These are phyloP conservation scores for Metarhizium anisopliae DNA, from an alignment of 2,329 filamentous ascomycete species.

Conservation along the genomic window DNA sequence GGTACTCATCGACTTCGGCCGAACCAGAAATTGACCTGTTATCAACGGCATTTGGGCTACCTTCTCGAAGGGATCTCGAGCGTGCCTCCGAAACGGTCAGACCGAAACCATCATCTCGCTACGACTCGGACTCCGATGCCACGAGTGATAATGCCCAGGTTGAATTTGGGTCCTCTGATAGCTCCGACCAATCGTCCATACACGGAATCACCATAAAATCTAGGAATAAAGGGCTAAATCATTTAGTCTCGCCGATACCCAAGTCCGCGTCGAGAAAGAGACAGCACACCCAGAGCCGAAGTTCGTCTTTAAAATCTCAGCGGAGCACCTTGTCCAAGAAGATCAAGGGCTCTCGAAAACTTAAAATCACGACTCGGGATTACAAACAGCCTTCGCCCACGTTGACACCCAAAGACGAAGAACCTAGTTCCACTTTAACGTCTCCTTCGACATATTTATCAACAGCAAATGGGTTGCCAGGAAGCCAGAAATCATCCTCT, in stretches of 20 bases:
- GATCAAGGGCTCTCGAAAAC: background rate
- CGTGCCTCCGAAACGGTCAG: conserved; percentile 4
- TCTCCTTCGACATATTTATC: background rate
- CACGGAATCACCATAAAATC: background rate
- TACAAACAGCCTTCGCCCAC: background rate
- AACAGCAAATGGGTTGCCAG: background rate
- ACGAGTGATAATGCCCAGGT: background rate
- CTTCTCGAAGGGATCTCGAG: conserved; percentile 10
- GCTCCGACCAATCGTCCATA: background rate
- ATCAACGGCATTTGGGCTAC: conserved; percentile 18
- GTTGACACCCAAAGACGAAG: background rate
- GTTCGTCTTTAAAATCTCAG: background rate
- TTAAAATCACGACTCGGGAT: background rate
- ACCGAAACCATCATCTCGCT: background rate
- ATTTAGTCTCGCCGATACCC: background rate
- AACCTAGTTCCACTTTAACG: background rate
- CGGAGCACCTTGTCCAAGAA: background rate
- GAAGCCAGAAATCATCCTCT: background rate
- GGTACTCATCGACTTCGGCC: background rate
- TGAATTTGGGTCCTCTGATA: background rate
- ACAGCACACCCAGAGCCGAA: background rate
- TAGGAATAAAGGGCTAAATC: background rate
- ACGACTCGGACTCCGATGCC: conserved; percentile 1
- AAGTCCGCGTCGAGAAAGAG: background rate
- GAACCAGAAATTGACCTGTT: conserved; percentile 17